phyloP scores from a whole-genome alignment of 176 grass and related monocot species.

The Tuctoria greenei region DNA sequence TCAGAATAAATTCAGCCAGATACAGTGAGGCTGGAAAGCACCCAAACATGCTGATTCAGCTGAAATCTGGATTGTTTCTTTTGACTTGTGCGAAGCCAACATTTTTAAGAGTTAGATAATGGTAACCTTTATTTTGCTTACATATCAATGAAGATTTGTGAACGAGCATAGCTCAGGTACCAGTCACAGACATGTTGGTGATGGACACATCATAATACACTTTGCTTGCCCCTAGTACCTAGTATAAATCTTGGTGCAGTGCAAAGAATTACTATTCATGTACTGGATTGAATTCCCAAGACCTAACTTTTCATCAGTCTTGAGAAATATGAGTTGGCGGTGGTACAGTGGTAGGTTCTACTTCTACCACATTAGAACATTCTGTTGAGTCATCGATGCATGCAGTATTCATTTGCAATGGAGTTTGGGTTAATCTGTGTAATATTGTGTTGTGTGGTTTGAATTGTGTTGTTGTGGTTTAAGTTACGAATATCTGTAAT shows the following conservation, averaged over 20 bases:
- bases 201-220: neutral
- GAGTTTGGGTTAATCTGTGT: too few species aligned
- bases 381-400: neutral
- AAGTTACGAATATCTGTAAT: neutral
- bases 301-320: neutral
- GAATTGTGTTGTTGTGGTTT: neutral
- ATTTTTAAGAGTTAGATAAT: neutral
- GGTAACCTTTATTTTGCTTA: neutral
- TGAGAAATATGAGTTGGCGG: neutral
- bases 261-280: neutral
- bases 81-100: neutral
- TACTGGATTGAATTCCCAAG: neutral
- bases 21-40: neutral
- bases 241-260: neutral
- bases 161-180: neutral
- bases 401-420: too few species aligned
- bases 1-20: neutral
- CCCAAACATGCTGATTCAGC: neutral
- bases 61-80: neutral
- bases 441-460: too few species aligned
- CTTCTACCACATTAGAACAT: neutral
- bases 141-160: neutral
- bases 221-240: neutral
- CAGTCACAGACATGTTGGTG: neutral
- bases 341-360: neutral